Base-by-base conservation (phyloP, 768 basidiomycete species). In the Suillus variegatus region DNA sequence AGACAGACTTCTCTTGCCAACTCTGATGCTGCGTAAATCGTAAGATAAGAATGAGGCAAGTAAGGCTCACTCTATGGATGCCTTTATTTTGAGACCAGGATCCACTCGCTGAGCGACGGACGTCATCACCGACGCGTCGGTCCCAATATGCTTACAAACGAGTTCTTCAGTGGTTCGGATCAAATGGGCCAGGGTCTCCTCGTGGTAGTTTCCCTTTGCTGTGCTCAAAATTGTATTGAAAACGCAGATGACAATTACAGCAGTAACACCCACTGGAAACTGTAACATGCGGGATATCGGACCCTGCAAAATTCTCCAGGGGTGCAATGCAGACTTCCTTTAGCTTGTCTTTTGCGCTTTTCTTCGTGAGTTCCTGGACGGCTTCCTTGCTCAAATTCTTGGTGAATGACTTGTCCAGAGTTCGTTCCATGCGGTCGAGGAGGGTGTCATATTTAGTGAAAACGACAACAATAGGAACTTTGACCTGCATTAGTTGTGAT, bases 1-100 rank as follows among this genome's bases (percentile, higher is more conserved):
- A 44, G 16, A 64, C 63, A n/a, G 25, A 58, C 63, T 58, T 64
- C 40, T 54, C 46, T 60, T 60, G 38, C 63, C 63, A 35, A 64
- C 60, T 12, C 64, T 64, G 32, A 35, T 7, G 43, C 8, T 16
- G 35, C 18, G 49, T 64, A 36, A 61, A 43, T 36, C 3, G 7
- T 6, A 3, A 10, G 12, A 46, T 16, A 47, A 47, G 5, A 32
- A 20, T 51, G 38, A 62, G 46, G 5, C 16, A 41, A 16, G 9
- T 3, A 1, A 54, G 9, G 18, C 52, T 54, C 18, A 54, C 52
- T 54, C 52, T 9, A 54, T 54, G 0, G 52, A 54, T 9, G 52
- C 52, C 4, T 32, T 54, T 32, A 54, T 54, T 18, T 54, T 54
- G 4, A 54, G 52, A 18, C 16, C 18, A 32, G 52, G 28, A 18